Base-by-base conservation (phyloP, 2,329 filamentous ascomycete genomes). In the Neofusicoccum cordaticola region DNA sequence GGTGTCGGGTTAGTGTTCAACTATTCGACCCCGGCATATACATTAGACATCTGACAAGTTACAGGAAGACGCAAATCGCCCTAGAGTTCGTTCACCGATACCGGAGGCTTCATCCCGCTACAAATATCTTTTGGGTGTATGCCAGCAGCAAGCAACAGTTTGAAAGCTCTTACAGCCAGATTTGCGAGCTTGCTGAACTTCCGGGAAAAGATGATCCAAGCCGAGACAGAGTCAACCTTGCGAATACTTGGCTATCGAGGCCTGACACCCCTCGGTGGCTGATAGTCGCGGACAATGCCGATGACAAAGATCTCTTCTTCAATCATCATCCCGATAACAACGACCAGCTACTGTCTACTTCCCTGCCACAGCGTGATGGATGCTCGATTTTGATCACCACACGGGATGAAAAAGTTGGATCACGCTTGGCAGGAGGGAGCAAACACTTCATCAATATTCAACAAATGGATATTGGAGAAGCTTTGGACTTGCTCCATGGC, bases 1-100 rank as follows among this genome's bases (percentile, higher is more conserved):
- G 68, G 69, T 44, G 68, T 68, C n/a, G 67, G 67, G 67, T 68
- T 5, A 66, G 67, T 44, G n/a, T 39, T 39, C 35, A 1, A 1
- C 12, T 2, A 39, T 9, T 39, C 37, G 37, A 41, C 27, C 37
- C 13, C 13, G 37, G 13, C 15, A 7, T 44, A 8, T 9, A 44
- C 17, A 8, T 44, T 44, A n/a, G n/a, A 19, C 2, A 3, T 17
- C 42, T 44, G 8, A 17, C 42, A n/a, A n/a, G 13, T 9, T 9
- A 4, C 42, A 44, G 42, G 42, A 44, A 44, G n/a, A 44, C 42
- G 4, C 42, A 44, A 17, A 44, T 44, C 1, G 42, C 42, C 15
- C 13, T 44, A 4, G 42, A 44, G n/a, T 44, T 44, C 42, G 2
- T 44, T 17, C n/a, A 44, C n/a, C 7, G 8, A 17, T 44, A 44